Percentiles rank a stretch among this genome's conserved stretches.
phyloP scores from a whole-genome alignment of 768 basidiomycete species.

The Rhizopogon vulgaris region DNA sequence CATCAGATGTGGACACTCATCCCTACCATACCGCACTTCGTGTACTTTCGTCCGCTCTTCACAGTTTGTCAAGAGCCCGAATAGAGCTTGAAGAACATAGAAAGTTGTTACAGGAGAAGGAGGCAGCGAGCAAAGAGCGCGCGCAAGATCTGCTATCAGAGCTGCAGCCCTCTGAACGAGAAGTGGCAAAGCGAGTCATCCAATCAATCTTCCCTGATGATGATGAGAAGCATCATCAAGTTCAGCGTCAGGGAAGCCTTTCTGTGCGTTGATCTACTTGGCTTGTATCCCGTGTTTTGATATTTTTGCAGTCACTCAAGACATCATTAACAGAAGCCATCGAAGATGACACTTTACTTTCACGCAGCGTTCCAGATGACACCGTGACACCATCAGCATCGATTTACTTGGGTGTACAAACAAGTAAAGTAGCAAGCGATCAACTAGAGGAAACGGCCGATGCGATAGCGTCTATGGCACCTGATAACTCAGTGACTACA shows the following conservation, averaged over 20 bases:
- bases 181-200: constrained; percentile 61
- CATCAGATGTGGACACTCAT: constrained; percentile 39
- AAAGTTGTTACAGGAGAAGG: constrained; percentile 51
- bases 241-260: constrained; percentile 53
- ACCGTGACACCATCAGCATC: constrained; percentile 12
- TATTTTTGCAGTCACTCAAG: constrained; percentile 32
- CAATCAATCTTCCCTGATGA: constrained; percentile 55
- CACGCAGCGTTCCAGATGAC: constrained; percentile 21
- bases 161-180: constrained; percentile 54
- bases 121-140: constrained; percentile 42
- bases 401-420: neutral
- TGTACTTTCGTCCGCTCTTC: constrained; percentile 60
- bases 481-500: neutral
- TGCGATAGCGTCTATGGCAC: neutral
- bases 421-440: neutral
- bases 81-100: constrained; percentile 61
- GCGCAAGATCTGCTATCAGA: constrained; percentile 54
- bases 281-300: neutral
- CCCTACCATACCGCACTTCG: constrained; percentile 68
- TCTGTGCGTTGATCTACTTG: constrained; percentile 35
- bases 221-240: constrained; percentile 37
- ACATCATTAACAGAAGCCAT: constrained; percentile 43
- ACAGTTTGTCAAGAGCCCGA: constrained; percentile 49
- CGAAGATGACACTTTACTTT: constrained; percentile 41
- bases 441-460: neutral